Evolutionary conservation across 768 basidiomycete genomes (phyloP), one percentile per base, ranked within the genome.

Genomic region (Mycena metata): DNA sequence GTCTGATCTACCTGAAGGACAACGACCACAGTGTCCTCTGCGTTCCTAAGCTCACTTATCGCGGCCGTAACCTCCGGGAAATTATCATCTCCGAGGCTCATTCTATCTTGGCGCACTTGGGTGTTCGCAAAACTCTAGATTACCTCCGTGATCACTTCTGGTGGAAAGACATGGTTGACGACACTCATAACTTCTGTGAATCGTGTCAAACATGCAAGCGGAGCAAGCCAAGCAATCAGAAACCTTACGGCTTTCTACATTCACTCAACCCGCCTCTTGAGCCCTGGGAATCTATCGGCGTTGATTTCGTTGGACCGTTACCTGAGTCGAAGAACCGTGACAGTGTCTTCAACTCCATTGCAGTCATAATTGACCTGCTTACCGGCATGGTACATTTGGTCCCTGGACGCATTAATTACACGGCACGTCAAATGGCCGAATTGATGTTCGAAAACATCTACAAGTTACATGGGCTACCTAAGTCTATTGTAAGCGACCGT

Each of bases 101-200:
- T 11, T 58, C 56, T 4, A 42, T 59, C 11, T 33, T 59, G 16
- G 58, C 58, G 19, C 58, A 59, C 19, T 45, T 59, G 3, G 58
- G 58, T 1, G 19, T 42, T 6, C n/a, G 41, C 30, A 59, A 59
- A 45, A 59, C 58, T 5, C 17, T 59, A 9, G 58, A 59, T 11
- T 59, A 59, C 19, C 17, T 59, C 1, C 58, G 58, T 2, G 58
- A 59, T 43, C 58, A 59, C n/a, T 45, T 59, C 43, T 59, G 58
- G 58, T 59, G 58, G 58, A 59, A 59, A 33, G 43, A 46, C 6
- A 59, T 59, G 58, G 58, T 35, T 16, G 24, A 42, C 3, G 43
- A 58, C 13, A 46, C 57, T 16, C 41, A 10, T 17, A 54, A 33
- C 16, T 54, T 35, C n/a, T 54, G 51, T 13, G 51, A 54, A 12